Percentiles rank a stretch among this genome's conserved stretches.
Evolutionary conservation across 2,329 filamentous ascomycete genomes (phyloP).

Genomic region (Claviceps paspali): DNA sequence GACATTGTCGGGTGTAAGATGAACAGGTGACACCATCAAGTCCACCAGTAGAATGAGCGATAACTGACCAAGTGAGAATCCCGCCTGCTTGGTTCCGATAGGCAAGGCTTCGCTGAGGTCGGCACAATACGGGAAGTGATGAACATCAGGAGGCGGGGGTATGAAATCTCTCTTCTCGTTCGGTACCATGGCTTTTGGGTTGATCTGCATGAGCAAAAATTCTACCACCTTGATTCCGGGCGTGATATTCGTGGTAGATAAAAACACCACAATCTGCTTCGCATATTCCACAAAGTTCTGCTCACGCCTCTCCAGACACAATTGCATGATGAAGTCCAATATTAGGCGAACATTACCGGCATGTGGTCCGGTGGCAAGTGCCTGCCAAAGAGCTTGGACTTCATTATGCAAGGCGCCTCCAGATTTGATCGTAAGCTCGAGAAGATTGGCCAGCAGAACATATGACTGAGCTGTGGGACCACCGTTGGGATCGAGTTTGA

Average conservation of each 20-base stretch:
- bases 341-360: slow-evolving; percentile 88
- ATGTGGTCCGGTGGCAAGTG: slow-evolving; percentile 81
- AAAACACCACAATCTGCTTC: slow-evolving; percentile 93
- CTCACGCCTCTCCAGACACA: slow-evolving; percentile 85
- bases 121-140: slow-evolving; percentile 72
- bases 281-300: slow-evolving; percentile 97
- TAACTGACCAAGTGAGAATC: slow-evolving; percentile 83
- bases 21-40: slow-evolving; percentile 83
- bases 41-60: slow-evolving; percentile 90
- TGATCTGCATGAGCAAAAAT: slow-evolving; percentile 80
- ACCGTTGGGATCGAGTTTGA: slow-evolving; percentile 82
- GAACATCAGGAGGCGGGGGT: slow-evolving; percentile 57
- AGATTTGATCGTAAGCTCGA: slow-evolving; percentile 91
- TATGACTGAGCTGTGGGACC: slow-evolving; percentile 85
- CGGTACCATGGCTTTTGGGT: slow-evolving; percentile 92
- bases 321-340: slow-evolving; percentile 86
- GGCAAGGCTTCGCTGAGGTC: slow-evolving; percentile 68
- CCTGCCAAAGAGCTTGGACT: slow-evolving; percentile 94
- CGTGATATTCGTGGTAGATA: slow-evolving; percentile 63
- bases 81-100: slow-evolving; percentile 78
- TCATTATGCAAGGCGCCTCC: slow-evolving; percentile 84
- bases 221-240: slow-evolving; percentile 84
- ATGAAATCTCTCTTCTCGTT: slow-evolving; percentile 61
- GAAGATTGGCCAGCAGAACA: slow-evolving; percentile 83
- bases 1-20: slow-evolving; percentile 62